Percentiles rank a stretch among this genome's conserved stretches.
These are phyloP conservation scores for Paramecium sexaurelia DNA, from an alignment of 73 alveolate genomes.

Conservation along the genomic window DNA sequence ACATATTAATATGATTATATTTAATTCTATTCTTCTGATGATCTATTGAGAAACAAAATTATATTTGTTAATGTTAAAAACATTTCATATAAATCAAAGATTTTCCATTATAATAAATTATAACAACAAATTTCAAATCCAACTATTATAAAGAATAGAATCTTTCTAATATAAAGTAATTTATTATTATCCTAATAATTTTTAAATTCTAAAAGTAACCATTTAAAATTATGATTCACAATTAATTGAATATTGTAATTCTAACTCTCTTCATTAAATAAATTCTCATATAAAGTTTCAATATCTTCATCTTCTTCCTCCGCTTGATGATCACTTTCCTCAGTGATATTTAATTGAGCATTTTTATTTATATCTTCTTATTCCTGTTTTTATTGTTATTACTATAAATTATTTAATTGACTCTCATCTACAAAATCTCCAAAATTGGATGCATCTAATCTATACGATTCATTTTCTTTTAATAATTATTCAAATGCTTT, in stretches of 20 bases:
- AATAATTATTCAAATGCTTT: constrained; percentile 11
- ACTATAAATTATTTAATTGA: background rate
- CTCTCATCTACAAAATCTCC: background rate
- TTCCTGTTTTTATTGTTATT: background rate
- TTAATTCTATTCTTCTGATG: background rate
- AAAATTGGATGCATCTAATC: background rate
- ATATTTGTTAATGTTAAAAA: constrained; percentile 24
- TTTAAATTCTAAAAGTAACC: background rate
- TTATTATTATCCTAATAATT: background rate
- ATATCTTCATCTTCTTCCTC: background rate
- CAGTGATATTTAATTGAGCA: background rate
- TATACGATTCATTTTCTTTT: background rate
- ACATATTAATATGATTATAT: constrained; percentile 11
- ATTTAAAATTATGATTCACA: constrained; percentile 15
- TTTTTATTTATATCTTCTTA: background rate
- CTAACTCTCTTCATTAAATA: background rate
- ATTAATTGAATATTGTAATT: background rate
- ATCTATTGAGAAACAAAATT: background rate
- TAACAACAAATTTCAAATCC: background rate
- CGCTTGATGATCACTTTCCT: background rate
- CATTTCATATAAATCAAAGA: constrained; percentile 26
- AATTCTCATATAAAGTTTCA: background rate
- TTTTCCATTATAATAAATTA: background rate
- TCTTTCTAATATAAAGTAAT: background rate
- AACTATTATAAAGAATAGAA: background rate